Base-by-base conservation (phyloP, 2,329 filamentous ascomycete species). In the Dactylonectria estremocensis region DNA sequence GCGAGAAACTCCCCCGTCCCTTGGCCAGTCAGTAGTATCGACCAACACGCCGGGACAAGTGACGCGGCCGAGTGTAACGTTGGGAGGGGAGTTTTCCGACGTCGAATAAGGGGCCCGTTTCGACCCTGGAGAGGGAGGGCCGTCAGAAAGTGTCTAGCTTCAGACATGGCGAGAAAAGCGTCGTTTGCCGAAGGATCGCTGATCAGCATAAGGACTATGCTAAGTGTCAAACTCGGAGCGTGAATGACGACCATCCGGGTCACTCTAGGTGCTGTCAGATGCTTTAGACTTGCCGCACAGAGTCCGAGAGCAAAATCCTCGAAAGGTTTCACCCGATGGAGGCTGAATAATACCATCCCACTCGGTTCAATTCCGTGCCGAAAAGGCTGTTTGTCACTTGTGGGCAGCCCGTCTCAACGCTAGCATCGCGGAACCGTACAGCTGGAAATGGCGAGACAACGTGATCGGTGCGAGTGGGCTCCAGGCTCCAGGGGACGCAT, bases 401-500 rank as follows among this genome's bases (percentile, higher is more conserved):
- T 31, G n/a, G 33, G 35, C 7, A 20, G 10, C 28, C 28, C 31
- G 24, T 28, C 49, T 16, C 50, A 20, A 20, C 49, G 9, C 50
- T 33, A 56, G 40, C 61, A 54, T 61, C 31, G 24, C 64, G 54
- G 70, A 72, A 70, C 73, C 73, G 45, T 18, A 20, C 57, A 54
- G 70, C 61, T 75, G 66, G 64, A 69, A 69, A 71, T 70, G 69
- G 57, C 61, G 68, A 75, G 64, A 72, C 57, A 62, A 60, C 46
- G 33, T 43, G 40, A 43, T 43, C 40, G 16, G 24, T 28, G 24
- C 24, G 24, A 46, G 52, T 61, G 53, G 57, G 54, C 61, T 37
- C 63, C 52, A 52, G 37, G 40, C 46, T 58, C 45, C 46, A 66
- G 48, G 66, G 52, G 40, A 69, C 66, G 22, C 57, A 64, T 55